phyloP scores from a whole-genome alignment of 345 rosid genomes.

The Firmiana major region DNA sequence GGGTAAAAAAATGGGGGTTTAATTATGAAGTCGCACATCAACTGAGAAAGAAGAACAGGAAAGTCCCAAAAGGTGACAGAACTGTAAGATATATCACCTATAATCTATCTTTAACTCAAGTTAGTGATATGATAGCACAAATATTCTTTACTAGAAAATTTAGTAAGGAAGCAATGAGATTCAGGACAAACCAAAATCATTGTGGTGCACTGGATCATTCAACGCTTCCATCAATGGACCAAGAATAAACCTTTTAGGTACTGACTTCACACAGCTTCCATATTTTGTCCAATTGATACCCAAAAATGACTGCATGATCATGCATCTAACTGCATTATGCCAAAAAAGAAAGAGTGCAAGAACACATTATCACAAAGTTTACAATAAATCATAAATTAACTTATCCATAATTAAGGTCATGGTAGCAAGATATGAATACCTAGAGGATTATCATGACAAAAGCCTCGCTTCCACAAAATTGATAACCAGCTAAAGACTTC shows the following conservation, averaged over 20 bases:
- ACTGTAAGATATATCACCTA: not conserved
- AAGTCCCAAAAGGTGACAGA: not conserved
- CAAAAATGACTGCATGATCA: conserved; percentile 85
- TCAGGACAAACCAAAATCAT: conserved; percentile 75
- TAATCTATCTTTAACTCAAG: not conserved
- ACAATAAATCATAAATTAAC: not conserved
- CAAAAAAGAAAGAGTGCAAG: conserved; percentile 17
- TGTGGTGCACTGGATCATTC: conserved; percentile 85
- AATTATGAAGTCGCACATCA: not conserved
- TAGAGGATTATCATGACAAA: conserved; percentile 85
- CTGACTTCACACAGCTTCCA: conserved; percentile 49
- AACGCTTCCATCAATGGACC: conserved; percentile 81
- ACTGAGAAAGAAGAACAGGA: conserved; percentile 1
- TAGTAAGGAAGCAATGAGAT: conserved; percentile 4
- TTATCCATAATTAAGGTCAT: not conserved
- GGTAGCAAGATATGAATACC: conserved; percentile 41
- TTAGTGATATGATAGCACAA: not conserved
- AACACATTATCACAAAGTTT: conserved; percentile 1
- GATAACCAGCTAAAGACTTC: conserved; percentile 75
- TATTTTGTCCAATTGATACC: conserved; percentile 66
- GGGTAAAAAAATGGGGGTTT: not conserved
- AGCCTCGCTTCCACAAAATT: conserved; percentile 82
- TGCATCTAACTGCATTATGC: conserved; percentile 78
- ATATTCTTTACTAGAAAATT: conserved; percentile 7
- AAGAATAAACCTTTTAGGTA: conserved; percentile 72